phyloP scores from a whole-genome alignment of 495 filamentous ascomycete species.

The Extremus antarcticus region DNA sequence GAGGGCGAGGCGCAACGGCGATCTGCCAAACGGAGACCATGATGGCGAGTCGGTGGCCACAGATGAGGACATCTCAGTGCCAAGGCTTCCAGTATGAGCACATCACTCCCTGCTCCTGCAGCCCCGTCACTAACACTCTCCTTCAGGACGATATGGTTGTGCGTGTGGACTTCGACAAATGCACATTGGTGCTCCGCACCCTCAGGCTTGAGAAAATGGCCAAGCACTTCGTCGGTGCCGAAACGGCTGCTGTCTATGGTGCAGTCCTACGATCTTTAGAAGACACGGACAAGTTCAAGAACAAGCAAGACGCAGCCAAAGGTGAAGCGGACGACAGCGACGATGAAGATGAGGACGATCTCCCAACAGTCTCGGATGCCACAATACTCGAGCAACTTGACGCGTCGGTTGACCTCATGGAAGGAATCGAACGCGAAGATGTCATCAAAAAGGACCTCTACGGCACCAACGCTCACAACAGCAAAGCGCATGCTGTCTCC shows the following conservation, averaged over 20 bases:
- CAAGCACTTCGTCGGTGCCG: slow-evolving; percentile 47
- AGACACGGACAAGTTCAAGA: slow-evolving; percentile 24
- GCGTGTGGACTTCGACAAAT: slow-evolving; percentile 77
- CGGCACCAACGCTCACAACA: neutral
- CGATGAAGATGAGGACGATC: neutral
- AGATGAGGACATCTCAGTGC: neutral
- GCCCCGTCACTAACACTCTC: slow-evolving; percentile 2
- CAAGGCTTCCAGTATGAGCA: slow-evolving; percentile 17
- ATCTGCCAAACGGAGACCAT: slow-evolving; percentile 13
- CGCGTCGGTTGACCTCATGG: slow-evolving; percentile 1
- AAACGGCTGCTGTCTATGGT: slow-evolving; percentile 63
- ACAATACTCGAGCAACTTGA: slow-evolving; percentile 33
- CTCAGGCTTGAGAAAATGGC: slow-evolving; percentile 55
- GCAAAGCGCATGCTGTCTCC: neutral
- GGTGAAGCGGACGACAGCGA: slow-evolving; percentile 21
- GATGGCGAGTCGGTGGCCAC: neutral
- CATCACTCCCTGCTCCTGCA: neutral
- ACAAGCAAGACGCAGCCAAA: slow-evolving; percentile 17
- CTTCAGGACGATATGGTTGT: slow-evolving; percentile 51
- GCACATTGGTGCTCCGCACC: slow-evolving; percentile 69
- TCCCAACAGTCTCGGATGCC: slow-evolving; percentile 23
- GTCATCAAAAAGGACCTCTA: neutral
- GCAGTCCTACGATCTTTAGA: slow-evolving; percentile 60
- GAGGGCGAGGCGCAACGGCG: slow-evolving; percentile 14
- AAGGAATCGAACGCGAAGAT: neutral